These are phyloP conservation scores for Adenanthera pavonina DNA, from an alignment of 306 rosid genomes.

Conservation along the genomic window DNA sequence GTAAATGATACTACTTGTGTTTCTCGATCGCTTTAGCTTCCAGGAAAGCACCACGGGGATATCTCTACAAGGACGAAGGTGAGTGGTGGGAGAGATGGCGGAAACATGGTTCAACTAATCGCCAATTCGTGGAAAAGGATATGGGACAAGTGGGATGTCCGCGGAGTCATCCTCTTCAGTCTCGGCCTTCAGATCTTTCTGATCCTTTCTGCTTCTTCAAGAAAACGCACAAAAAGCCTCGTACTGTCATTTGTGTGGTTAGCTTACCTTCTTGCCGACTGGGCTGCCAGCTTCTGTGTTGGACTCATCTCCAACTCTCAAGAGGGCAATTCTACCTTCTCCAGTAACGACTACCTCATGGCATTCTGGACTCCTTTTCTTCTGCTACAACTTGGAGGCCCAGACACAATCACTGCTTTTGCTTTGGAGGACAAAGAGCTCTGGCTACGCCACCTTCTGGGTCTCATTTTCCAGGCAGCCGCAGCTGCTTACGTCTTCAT, in stretches of 20 bases:
- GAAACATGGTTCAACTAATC: too few species aligned
- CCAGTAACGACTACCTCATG: neutral
- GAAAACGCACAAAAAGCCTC: neutral
- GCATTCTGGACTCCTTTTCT: constrained; percentile 8
- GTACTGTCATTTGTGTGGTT: neutral
- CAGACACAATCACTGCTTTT: constrained; percentile 13
- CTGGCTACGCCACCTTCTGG: neutral
- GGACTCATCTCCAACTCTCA: constrained; percentile 12
- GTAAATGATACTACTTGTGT: too few species aligned
- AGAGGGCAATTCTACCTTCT: neutral
- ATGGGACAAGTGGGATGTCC: neutral
- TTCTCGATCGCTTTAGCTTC: too few species aligned
- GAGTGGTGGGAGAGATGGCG: too few species aligned
- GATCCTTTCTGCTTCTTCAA: neutral
- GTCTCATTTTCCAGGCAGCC: neutral
- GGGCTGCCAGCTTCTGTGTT: constrained; percentile 17
- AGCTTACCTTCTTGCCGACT: constrained; percentile 20
- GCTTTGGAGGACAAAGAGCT: constrained; percentile 25
- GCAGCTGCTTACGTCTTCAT: neutral
- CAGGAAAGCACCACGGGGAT: too few species aligned
- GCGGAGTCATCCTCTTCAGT: neutral
- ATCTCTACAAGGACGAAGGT: too few species aligned
- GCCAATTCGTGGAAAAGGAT: too few species aligned
- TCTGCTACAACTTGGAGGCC: constrained; percentile 20
- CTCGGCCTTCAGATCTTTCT: neutral